Base-by-base conservation (phyloP, 768 basidiomycete genomes). In the Agaricus sinodeliciosus region DNA sequence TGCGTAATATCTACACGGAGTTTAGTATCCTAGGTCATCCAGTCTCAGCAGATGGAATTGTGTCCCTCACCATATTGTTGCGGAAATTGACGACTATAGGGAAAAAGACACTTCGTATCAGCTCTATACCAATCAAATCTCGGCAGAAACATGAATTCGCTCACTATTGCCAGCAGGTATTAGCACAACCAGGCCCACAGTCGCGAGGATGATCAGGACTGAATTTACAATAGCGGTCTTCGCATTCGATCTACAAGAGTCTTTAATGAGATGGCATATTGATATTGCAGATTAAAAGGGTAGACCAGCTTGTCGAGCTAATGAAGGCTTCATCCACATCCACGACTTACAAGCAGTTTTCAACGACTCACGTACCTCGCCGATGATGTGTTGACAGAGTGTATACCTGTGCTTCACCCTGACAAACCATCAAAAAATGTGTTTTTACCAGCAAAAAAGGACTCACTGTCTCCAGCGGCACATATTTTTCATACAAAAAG, bases 131-230 rank as follows among this genome's bases (percentile, higher is more conserved):
- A 22, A 22, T 22, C 22, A 22, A 31, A 9, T 7, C 16, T 16
- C 22, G 19, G 13, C 25, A 19, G 27, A 28, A 18, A 15, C 27
- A 31, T 15, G 12, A n/a, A 22, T 12, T 28, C 47, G 66, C 85
- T 70, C 65, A 89, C 87, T 85, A 85, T 67, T 87, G 85, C 87
- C 87, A 88, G 63, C 87, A 88, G 22, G 81, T 81, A 22, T 63
- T 70, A 27, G 63, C 70, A 67, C 87, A 89, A 26, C 72, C 66
- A 22, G 81, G 77, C 4, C 76, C 74, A 60, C 87, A 89, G 54
- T 80, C 69, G 25, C 48, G 58, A 27, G 82, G 82, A 67, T 89
- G 87, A 15, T 66, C 66, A 9, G 76, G 69, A 59, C 87, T 88
- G 72, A 89, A 89, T 65, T 76, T 87, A 78, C 87, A 90, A 62